Conservation (phyloP, 164 flowering plant genomes). For the Magnolia sinica region DNA sequence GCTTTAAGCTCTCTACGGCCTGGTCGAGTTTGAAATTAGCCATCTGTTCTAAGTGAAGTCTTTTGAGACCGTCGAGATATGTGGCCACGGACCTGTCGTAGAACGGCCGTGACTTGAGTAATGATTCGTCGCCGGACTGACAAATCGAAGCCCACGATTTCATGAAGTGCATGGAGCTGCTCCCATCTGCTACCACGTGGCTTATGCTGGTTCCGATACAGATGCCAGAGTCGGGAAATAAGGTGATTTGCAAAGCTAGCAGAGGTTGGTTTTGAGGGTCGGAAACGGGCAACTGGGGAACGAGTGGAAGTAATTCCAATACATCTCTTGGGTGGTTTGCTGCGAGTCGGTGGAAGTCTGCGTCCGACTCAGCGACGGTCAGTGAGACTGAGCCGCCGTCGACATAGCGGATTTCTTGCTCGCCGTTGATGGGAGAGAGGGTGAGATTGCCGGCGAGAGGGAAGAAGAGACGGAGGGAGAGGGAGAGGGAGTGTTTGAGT, state of each 20-base stretch:
- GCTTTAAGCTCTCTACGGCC: not conserved
- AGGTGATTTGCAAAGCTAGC: conserved; percentile 11
- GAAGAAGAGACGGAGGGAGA: conserved; percentile 36
- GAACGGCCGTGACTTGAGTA: not conserved
- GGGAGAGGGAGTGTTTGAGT: conserved; percentile 36
- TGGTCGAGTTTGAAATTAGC: not conserved
- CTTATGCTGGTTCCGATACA: conserved; percentile 7
- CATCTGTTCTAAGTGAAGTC: not conserved
- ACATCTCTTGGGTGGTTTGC: not conserved
- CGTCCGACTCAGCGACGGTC: conserved; percentile 9
- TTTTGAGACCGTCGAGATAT: not conserved
- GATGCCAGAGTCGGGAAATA: conserved; percentile 15
- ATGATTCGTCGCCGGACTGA: not conserved
- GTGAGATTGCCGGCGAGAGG: conserved; percentile 32
- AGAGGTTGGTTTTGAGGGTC: conserved; percentile 1
- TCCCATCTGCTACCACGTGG: conserved; percentile 12
- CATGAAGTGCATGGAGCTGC: conserved; percentile 7
- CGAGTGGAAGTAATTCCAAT: not conserved
- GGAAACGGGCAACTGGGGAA: not conserved
- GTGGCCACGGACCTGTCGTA: not conserved
- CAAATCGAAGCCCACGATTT: conserved; percentile 17
- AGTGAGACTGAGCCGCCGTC: conserved; percentile 29
- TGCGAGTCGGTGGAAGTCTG: conserved; percentile 3
- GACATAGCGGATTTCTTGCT: conserved; percentile 21
- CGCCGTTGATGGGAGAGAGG: conserved; percentile 14